Base-by-base conservation (phyloP, 169 alveolate genomes). In the Eimeria zaria region DNA sequence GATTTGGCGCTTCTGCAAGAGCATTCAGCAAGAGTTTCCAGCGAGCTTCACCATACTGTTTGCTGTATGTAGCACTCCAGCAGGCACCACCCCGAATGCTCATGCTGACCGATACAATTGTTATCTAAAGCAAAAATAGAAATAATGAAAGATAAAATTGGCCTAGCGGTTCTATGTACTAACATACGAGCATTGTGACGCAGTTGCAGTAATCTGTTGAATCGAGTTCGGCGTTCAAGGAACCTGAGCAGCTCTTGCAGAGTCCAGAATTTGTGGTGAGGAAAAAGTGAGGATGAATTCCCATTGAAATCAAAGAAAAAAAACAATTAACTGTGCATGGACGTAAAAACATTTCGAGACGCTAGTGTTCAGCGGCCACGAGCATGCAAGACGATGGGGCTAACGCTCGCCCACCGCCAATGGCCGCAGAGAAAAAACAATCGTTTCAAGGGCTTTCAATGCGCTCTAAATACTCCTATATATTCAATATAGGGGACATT, bases 11-110 rank as follows among this genome's bases (percentile, higher is more conserved):
- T 27, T 85, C 64, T 39, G 93, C 78, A 62, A 85, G 93, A 41
- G 93, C 80, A 22, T 58, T 55, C 5, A 85, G 80, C 76, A 85
- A 27, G 4, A 12, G 58, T 8, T 48, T 85, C 93, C 93, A 85
- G 27, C 93, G 93, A 58, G 7, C 62, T 24, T 30, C 51, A 27
- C 93, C 93, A 44, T 85, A 85, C 58, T 85, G 93, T 41, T 85
- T 85, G 93, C 93, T 48, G 93, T 62, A 85, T n/a, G 93, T 85
- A 41, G 60, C 39, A 46, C 81, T 85, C 93, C 93, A 85, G 48
- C 81, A 33, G 8, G 93, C 93, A 16, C 93, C 93, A 24, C 93
- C 93, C 33, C 93, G 93, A 9, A 48, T 73, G 80, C 80, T 85
- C 93, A 85, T 85, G 69, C 80, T 85, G 93, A 18, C 51, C 78